phyloP scores from a whole-genome alignment of 2,329 filamentous ascomycete species.

The Trichoderma endophyticum region DNA sequence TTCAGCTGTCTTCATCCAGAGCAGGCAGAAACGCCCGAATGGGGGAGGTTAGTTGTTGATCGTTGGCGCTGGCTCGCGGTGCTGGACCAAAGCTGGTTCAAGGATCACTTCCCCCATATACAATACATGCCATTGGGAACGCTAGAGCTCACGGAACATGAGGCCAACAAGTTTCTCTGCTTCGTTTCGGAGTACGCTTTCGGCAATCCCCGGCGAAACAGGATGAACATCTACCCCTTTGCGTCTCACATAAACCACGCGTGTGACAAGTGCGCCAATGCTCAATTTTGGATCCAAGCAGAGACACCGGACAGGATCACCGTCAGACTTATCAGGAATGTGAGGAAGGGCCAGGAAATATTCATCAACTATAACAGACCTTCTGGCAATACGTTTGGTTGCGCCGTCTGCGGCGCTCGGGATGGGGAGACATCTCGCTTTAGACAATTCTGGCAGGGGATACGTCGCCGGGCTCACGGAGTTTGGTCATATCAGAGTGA shows the following conservation, averaged over 20 bases:
- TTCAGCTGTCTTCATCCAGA: conserved; percentile 21
- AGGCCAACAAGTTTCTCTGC: conserved; percentile 19
- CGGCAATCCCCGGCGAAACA: conserved; percentile 6
- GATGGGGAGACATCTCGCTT: background rate
- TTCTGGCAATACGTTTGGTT: conserved; percentile 25
- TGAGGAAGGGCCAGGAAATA: conserved; percentile 34
- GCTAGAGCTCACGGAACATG: background rate
- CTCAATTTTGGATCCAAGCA: conserved; percentile 20
- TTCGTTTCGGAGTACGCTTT: conserved; percentile 30
- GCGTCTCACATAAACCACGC: conserved; percentile 34
- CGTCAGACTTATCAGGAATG: conserved; percentile 17
- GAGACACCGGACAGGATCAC: conserved; percentile 20
- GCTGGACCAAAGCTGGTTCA: background rate
- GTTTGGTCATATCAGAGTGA: background rate
- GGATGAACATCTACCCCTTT: conserved; percentile 23
- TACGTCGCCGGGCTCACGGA: background rate
- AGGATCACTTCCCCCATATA: conserved; percentile 19
- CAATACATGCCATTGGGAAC: conserved; percentile 2
- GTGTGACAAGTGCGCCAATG: conserved; percentile 31
- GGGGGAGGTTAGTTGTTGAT: background rate
- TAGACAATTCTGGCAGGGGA: background rate
- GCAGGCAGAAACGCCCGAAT: background rate
- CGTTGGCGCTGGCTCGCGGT: conserved; percentile 21
- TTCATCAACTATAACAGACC: conserved; percentile 36
- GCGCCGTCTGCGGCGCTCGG: conserved; percentile 23